Evolutionary conservation across 2,329 filamentous ascomycete species (phyloP), one percentile per base, ranked within the genome.

Genomic region (Ascomycota sp.): DNA sequence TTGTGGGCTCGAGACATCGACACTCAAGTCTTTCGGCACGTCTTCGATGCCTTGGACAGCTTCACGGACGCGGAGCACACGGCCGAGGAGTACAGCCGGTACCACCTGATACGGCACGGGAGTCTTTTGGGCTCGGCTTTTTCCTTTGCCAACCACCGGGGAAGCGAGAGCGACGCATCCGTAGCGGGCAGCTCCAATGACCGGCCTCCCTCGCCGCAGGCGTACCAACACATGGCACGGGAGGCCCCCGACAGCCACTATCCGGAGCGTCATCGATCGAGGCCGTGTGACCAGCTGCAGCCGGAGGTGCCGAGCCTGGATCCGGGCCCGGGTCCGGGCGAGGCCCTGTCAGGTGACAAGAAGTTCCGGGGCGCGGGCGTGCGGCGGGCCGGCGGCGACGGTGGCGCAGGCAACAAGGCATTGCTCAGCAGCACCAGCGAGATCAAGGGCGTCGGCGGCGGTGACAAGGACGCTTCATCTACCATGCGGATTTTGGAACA

Each of bases 1-100:
- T 61, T 98, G 1, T 98, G 89, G 89, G 89, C 80, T 1, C 63
- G 70, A 23, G 83, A 94, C 43, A 79, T 92, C 6, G 68, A 92
- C 39, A 59, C 63, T 1, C 69, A 83, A 30, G 86, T 95, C 3
- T 94, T 94, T 44, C 79, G 75, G 11, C 81, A 92, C 46, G 82
- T 98, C 2, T 85, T 93, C 38, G 76, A 91, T 41, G 85, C 89
- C 0, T 59, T 98, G 8, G 72, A 91, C 35, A 74, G 64, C 40
- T 81, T 75, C 45, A 67, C 63, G 2, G 58, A 61, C 25, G 58
- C 66, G 0, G 59, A 63, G 28, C 66, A 73, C 41, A 60, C 62
- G 2, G 55, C 63, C 33, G 68, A 70, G 41, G 66, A 75, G 43
- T 75, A 68, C 38, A 66, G 63, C 31, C 57, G 57, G 25, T 75